These are phyloP conservation scores for Yamadazyma dushanensis DNA, from an alignment of 1,139 yeast species.

Conservation along the genomic window DNA sequence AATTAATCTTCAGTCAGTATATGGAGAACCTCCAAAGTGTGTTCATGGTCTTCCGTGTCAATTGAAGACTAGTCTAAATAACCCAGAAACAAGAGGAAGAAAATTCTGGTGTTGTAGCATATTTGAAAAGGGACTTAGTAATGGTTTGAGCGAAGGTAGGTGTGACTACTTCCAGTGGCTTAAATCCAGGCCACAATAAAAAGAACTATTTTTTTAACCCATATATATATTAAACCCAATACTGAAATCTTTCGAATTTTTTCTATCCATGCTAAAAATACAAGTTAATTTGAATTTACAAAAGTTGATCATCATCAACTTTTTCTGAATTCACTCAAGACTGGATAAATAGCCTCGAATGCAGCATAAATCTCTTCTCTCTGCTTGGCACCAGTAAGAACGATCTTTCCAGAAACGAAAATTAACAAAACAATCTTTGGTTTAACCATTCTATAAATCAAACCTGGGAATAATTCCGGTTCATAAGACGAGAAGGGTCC, in stretches of 20 bases:
- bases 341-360: slow-evolving; percentile 97
- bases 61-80: slow-evolving; percentile 48
- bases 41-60: slow-evolving; percentile 50
- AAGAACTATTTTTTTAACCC: slow-evolving; percentile 5
- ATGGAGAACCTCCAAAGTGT: slow-evolving; percentile 50
- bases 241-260: slow-evolving; percentile 1
- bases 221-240: slow-evolving; percentile 10
- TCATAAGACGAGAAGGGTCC: slow-evolving; percentile 99
- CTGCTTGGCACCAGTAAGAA: slow-evolving; percentile 97
- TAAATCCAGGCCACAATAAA: slow-evolving; percentile 3
- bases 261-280: slow-evolving; percentile 14
- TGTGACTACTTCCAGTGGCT: slow-evolving; percentile 43
- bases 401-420: slow-evolving; percentile 97
- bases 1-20: slow-evolving; percentile 13
- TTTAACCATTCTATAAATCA: slow-evolving; percentile 98
- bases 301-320: slow-evolving; percentile 32
- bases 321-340: slow-evolving; percentile 95
- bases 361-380: slow-evolving; percentile 98
- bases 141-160: slow-evolving; percentile 17
- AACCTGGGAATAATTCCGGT: slow-evolving; percentile 97
- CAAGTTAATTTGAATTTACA: slow-evolving; percentile 10
- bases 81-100: slow-evolving; percentile 46
- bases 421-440: slow-evolving; percentile 95
- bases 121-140: slow-evolving; percentile 14
- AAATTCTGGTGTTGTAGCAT: slow-evolving; percentile 62